These are phyloP conservation scores for Musa balbisiana DNA, from an alignment of 202 grass and related monocot species.

Conservation along the genomic window DNA sequence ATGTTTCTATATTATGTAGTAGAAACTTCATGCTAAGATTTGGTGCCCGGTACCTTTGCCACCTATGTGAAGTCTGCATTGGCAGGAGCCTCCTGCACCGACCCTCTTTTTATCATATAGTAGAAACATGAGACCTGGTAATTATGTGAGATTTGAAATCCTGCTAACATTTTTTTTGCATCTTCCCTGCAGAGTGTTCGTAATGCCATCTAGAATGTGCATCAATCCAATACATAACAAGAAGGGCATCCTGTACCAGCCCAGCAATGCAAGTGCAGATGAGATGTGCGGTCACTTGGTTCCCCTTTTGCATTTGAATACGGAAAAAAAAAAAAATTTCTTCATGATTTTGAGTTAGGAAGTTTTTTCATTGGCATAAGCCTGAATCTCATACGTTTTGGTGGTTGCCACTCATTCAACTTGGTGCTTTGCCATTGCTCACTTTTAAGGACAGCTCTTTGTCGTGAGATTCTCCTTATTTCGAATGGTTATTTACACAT, in stretches of 20 bases:
- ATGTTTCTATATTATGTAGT: background rate
- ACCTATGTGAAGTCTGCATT: no score
- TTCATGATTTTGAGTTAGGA: no score
- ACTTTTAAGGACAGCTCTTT: background rate
- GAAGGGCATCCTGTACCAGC: slow-evolving; percentile 48
- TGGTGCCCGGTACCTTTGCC: background rate
- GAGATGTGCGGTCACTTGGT: slow-evolving; percentile 42
- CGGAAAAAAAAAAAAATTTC: no score
- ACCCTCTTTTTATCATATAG: background rate
- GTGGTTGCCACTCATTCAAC: no score
- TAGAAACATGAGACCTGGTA: background rate
- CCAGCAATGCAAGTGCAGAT: slow-evolving; percentile 36
- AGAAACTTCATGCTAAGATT: background rate
- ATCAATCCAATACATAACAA: slow-evolving; percentile 74
- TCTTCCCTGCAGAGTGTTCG: slow-evolving; percentile 55
- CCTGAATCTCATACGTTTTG: background rate
- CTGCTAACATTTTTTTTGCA: background rate
- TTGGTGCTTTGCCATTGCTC: background rate
- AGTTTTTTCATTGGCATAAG: background rate
- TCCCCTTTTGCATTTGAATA: background rate
- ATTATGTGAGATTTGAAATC: background rate
- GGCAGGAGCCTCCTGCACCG: background rate
- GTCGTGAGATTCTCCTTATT: background rate
- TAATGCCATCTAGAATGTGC: slow-evolving; percentile 89
- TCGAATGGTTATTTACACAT: background rate